Percentiles rank a stretch among this genome's conserved stretches.
Evolutionary conservation across 2,329 filamentous ascomycete species (phyloP).

Genomic region (Geosmithia putterillii): DNA sequence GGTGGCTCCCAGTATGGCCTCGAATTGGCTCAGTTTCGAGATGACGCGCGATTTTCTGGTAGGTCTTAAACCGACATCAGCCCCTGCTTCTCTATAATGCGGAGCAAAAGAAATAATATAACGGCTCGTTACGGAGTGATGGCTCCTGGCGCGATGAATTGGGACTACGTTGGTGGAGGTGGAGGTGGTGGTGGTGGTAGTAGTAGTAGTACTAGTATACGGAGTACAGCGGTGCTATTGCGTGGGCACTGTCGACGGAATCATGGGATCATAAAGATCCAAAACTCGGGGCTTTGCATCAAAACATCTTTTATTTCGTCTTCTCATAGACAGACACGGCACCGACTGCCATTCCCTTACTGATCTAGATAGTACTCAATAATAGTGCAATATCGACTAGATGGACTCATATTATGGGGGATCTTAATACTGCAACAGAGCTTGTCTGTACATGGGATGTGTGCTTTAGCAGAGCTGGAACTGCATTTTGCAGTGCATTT

Average conservation of each 20-base stretch:
- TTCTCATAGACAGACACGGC: neutral
- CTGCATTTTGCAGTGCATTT: too few relatives aligned
- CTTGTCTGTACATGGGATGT: too few relatives aligned
- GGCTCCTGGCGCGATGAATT: too few relatives aligned
- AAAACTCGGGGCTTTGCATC: neutral
- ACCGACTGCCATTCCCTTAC: neutral
- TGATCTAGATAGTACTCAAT: neutral
- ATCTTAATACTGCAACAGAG: too few relatives aligned
- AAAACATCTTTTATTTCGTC: neutral
- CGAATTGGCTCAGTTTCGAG: constrained; percentile 96
- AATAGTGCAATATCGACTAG: neutral
- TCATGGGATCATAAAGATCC: neutral
- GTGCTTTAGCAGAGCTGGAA: too few relatives aligned
- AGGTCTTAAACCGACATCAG: constrained; percentile 34
- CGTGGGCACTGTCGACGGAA: neutral
- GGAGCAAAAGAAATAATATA: neutral
- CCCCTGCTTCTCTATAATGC: neutral
- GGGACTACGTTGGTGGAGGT: too few relatives aligned
- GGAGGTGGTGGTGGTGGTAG: too few relatives aligned
- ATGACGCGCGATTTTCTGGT: constrained; percentile 80
- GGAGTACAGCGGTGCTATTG: neutral
- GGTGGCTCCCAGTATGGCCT: constrained; percentile 96
- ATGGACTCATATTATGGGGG: neutral
- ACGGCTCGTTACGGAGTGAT: too few relatives aligned
- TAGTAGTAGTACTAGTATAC: neutral